Percentiles rank a stretch among this genome's conserved stretches.
These are phyloP conservation scores for Aspergillus piperis DNA, from an alignment of 2,329 filamentous ascomycete species.

Conservation along the genomic window DNA sequence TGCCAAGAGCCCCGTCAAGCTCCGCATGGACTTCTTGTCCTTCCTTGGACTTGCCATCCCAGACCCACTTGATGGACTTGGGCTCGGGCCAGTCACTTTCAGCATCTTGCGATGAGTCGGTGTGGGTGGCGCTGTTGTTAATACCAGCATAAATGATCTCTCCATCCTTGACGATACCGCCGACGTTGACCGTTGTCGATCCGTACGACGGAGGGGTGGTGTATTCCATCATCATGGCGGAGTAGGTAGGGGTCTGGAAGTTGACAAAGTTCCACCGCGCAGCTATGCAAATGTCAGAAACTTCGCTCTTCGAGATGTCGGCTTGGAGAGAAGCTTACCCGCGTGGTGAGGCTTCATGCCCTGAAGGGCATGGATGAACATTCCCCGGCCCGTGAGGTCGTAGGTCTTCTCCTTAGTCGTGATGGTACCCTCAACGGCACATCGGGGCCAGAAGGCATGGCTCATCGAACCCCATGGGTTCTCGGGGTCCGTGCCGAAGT, in stretches of 20 bases:
- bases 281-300: conserved; percentile 48
- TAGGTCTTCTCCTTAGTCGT: conserved; percentile 78
- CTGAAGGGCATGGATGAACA: conserved; percentile 84
- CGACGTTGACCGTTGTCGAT: conserved; percentile 77
- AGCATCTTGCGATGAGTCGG: conserved; percentile 67
- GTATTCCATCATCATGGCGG: conserved; percentile 92
- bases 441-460: conserved; percentile 93
- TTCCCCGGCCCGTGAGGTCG: conserved; percentile 75
- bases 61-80: conserved; percentile 70
- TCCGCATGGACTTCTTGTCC: conserved; percentile 70
- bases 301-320: not conserved
- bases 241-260: conserved; percentile 85
- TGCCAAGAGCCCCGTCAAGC: conserved; percentile 68
- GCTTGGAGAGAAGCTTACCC: conserved; percentile 50
- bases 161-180: conserved; percentile 77
- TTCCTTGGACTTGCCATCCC: conserved; percentile 76
- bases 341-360: conserved; percentile 99
- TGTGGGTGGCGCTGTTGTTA: conserved; percentile 67
- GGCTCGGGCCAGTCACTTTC: conserved; percentile 91
- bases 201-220: conserved; percentile 93
- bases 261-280: conserved; percentile 90
- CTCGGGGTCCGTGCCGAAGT: conserved; percentile 80
- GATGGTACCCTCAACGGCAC: conserved; percentile 77
- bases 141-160: conserved; percentile 75
- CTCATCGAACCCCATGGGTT: conserved; percentile 92